Evolutionary conservation across 2,329 filamentous ascomycete genomes (phyloP).

Genomic region (Colletotrichum siamense): DNA sequence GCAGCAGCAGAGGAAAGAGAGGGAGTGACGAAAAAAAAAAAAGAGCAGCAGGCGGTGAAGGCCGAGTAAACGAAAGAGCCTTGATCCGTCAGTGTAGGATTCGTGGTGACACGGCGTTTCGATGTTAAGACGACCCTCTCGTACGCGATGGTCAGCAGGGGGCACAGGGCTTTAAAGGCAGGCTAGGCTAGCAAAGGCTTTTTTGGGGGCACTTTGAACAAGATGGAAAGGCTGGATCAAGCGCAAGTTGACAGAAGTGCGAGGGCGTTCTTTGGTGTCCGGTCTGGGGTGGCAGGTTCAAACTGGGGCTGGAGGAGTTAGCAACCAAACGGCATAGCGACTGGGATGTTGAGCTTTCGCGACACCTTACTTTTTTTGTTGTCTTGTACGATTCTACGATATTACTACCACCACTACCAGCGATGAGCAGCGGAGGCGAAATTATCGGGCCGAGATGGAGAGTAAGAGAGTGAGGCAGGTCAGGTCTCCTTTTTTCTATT

Average conservation of each 20-base stretch:
- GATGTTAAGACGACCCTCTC: background rate
- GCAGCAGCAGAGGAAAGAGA: background rate
- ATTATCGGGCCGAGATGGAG: background rate
- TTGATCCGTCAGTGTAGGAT: background rate
- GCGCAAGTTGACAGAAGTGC: background rate
- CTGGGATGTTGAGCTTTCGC: slow-evolving; percentile 19
- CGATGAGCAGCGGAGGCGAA: background rate
- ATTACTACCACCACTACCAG: background rate
- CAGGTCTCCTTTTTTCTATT: background rate
- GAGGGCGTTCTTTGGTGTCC: slow-evolving; percentile 20
- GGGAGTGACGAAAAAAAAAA: background rate
- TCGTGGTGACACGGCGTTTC: slow-evolving; percentile 3
- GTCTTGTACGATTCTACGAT: slow-evolving; percentile 13
- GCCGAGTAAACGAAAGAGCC: background rate
- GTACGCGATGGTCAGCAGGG: background rate
- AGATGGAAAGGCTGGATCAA: slow-evolving; percentile 8
- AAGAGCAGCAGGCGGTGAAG: background rate
- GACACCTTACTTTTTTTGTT: slow-evolving; percentile 15
- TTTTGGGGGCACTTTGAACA: slow-evolving; percentile 1
- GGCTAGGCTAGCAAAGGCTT: slow-evolving; percentile 3
- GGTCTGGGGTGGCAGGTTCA: slow-evolving; percentile 10
- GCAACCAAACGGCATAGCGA: slow-evolving; percentile 24
- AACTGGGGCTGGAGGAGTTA: slow-evolving; percentile 16
- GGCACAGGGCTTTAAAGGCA: background rate
- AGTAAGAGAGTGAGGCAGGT: background rate